phyloP scores from a whole-genome alignment of 2,329 filamentous ascomycete species.

The Trichophyton benhamiae region DNA sequence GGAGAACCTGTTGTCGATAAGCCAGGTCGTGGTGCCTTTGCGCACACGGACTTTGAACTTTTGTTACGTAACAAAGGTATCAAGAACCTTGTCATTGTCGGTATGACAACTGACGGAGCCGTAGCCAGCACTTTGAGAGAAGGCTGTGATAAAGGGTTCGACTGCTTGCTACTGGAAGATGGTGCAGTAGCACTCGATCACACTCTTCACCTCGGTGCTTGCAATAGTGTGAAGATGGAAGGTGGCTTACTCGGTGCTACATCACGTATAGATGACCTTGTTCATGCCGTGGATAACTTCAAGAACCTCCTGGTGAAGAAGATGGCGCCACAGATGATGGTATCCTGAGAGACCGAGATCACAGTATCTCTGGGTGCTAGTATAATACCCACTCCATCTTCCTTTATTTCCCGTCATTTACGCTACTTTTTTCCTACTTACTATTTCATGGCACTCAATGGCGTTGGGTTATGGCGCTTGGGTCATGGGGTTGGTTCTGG shows the following conservation, averaged over 20 bases:
- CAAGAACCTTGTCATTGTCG: slow-evolving; percentile 41
- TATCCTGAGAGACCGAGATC: background rate
- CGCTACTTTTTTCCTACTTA: slow-evolving; percentile 10
- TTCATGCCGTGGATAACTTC: slow-evolving; percentile 33
- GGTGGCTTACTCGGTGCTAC: slow-evolving; percentile 36
- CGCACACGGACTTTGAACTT: slow-evolving; percentile 43
- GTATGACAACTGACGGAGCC: slow-evolving; percentile 46
- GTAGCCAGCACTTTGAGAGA: slow-evolving; percentile 45
- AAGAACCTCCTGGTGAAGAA: slow-evolving; percentile 32
- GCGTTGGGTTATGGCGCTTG: background rate
- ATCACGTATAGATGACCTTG: slow-evolving; percentile 28
- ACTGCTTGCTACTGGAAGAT: slow-evolving; percentile 42
- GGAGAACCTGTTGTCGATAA: slow-evolving; percentile 44
- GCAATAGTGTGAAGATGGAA: slow-evolving; percentile 37
- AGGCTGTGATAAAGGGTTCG: slow-evolving; percentile 44
- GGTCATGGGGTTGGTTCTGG: background rate
- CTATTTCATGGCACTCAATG: slow-evolving; percentile 2
- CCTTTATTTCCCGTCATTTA: background rate
- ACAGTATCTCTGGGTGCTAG: background rate
- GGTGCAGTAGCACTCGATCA: slow-evolving; percentile 33
- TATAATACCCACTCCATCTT: background rate
- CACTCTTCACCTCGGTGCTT: slow-evolving; percentile 30
- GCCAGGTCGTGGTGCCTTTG: slow-evolving; percentile 42
- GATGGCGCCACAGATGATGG: slow-evolving; percentile 30
- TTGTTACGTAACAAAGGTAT: slow-evolving; percentile 40